These are phyloP conservation scores for Aspergillus olivimuriae DNA, from an alignment of 495 filamentous ascomycete species.

Conservation along the genomic window DNA sequence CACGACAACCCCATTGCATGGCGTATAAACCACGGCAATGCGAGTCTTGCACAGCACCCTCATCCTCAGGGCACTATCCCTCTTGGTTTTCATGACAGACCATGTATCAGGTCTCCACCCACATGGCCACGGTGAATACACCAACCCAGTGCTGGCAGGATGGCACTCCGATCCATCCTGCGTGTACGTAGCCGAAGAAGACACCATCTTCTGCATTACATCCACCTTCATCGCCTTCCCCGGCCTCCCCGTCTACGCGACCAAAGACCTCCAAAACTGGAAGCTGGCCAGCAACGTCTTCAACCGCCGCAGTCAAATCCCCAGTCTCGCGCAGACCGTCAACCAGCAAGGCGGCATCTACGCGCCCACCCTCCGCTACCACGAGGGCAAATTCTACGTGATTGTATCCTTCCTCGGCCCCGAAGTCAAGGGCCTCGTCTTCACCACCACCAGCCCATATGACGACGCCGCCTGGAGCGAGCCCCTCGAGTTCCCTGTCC, in stretches of 20 bases:
- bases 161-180: constrained; percentile 28
- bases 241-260: constrained; percentile 31
- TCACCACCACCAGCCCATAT: constrained; percentile 5
- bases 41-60: background rate
- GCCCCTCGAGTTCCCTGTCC: constrained; percentile 23
- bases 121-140: background rate
- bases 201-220: constrained; percentile 26
- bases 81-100: background rate
- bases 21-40: background rate
- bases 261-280: constrained; percentile 27
- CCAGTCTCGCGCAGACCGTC: constrained; percentile 2
- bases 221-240: constrained; percentile 35
- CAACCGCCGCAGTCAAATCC: constrained; percentile 1
- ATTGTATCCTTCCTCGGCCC: constrained; percentile 17
- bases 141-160: constrained; percentile 19
- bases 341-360: constrained; percentile 12
- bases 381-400: constrained; percentile 31
- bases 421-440: background rate
- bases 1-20: background rate
- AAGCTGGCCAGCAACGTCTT: constrained; percentile 13
- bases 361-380: constrained; percentile 21
- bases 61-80: background rate
- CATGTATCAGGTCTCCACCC: background rate
- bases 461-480: constrained; percentile 20
- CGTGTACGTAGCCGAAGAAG: constrained; percentile 10